Evolutionary conservation across 495 filamentous ascomycete genomes (phyloP).

Genomic region (Penicillium ucsense): DNA sequence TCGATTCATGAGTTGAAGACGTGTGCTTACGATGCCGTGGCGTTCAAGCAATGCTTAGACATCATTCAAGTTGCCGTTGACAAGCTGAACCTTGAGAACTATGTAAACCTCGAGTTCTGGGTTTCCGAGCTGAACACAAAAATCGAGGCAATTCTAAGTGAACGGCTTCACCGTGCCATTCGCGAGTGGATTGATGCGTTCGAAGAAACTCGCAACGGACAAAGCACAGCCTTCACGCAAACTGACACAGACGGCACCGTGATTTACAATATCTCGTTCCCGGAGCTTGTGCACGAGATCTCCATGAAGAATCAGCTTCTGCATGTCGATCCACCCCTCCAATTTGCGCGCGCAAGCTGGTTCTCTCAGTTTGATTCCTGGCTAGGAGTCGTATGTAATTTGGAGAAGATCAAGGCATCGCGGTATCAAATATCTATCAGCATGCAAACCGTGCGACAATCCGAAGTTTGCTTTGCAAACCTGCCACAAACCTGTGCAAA

Average conservation of each 20-base stretch:
- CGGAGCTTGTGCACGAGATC: slow-evolving; percentile 69
- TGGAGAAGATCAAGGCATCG: slow-evolving; percentile 86
- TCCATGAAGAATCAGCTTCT: slow-evolving; percentile 96
- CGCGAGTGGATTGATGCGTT: slow-evolving; percentile 78
- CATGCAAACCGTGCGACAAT: slow-evolving; percentile 45
- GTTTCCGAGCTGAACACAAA: slow-evolving; percentile 74
- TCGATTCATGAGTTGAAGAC: slow-evolving; percentile 72
- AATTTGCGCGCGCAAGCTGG: slow-evolving; percentile 90
- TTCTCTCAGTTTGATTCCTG: slow-evolving; percentile 84
- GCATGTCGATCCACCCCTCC: slow-evolving; percentile 84
- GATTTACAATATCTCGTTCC: slow-evolving; percentile 47
- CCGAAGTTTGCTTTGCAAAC: slow-evolving; percentile 70
- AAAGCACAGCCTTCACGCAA: slow-evolving; percentile 24
- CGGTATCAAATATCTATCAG: slow-evolving; percentile 83
- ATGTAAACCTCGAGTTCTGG: slow-evolving; percentile 83
- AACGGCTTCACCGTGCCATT: slow-evolving; percentile 70
- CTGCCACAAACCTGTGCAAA: slow-evolving; percentile 74
- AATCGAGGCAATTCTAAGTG: slow-evolving; percentile 67
- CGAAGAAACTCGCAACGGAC: slow-evolving; percentile 44
- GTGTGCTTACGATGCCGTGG: slow-evolving; percentile 66
- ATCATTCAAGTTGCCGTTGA: slow-evolving; percentile 82
- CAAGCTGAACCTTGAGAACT: slow-evolving; percentile 90
- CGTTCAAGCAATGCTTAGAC: slow-evolving; percentile 73
- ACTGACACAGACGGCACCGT: slow-evolving; percentile 30
- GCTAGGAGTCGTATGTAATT: slow-evolving; percentile 84